phyloP scores from a whole-genome alignment of 2,329 filamentous ascomycete species.

The Fusarium nodosum region DNA sequence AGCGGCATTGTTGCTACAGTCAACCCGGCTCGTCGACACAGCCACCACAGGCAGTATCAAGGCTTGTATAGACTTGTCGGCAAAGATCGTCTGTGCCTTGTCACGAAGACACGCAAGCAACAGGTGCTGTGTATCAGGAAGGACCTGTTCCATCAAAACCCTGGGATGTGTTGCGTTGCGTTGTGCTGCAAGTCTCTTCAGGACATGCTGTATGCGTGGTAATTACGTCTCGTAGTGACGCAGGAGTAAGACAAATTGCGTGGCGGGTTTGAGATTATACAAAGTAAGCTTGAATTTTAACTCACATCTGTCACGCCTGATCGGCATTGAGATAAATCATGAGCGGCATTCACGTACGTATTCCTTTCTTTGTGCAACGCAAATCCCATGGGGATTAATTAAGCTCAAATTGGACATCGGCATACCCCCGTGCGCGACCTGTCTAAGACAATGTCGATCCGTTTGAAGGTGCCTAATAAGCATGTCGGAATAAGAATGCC shows the following conservation, averaged over 20 bases:
- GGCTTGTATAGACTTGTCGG: constrained; percentile 8
- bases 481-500: constrained; percentile 10
- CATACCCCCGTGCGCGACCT: constrained; percentile 25
- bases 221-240: constrained; percentile 36
- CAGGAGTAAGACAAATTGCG: constrained; percentile 46
- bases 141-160: constrained; percentile 15
- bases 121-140: constrained; percentile 28
- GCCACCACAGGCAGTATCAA: constrained; percentile 9
- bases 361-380: constrained; percentile 23
- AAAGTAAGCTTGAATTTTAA: constrained; percentile 51
- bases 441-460: constrained; percentile 32
- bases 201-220: constrained; percentile 2
- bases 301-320: constrained; percentile 37
- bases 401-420: constrained; percentile 28
- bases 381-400: constrained; percentile 35
- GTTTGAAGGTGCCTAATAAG: constrained; percentile 2
- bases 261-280: constrained; percentile 47
- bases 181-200: constrained; percentile 10
- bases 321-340: constrained; percentile 28
- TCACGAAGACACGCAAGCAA: constrained; percentile 27
- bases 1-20: not conserved
- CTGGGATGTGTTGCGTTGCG: constrained; percentile 17
- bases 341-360: constrained; percentile 36
- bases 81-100: constrained; percentile 19
- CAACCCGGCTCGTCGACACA: not conserved